Evolutionary conservation across 257 asterid species (phyloP), one percentile per base, ranked within the genome.

Genomic region (Nemophila menziesii): DNA sequence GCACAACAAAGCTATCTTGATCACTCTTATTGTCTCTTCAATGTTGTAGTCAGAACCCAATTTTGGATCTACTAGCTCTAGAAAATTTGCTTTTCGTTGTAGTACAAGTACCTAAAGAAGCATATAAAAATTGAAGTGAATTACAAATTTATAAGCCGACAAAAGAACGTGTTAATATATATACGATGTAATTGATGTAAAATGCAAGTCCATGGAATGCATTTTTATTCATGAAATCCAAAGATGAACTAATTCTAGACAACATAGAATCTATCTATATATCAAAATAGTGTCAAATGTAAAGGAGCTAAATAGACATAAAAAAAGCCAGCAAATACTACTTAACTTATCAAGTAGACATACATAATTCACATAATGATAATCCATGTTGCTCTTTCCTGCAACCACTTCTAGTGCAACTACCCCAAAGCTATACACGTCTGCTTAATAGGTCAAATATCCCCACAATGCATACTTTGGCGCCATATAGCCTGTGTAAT

Each of bases 381-480:
- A 71, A 33, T 73, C 63, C 75, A 72, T 67, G 55, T 66, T 80
- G 65, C 58, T 74, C 60, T 57, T 80, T 41, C 89, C 85, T 21
- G 85, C 67, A 43, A 71, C 71, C 2, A 77, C 54, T 60, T 77
- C 84, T 23, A 77, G 56, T 5, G 71, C 71, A 51, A 80, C 77
- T 2, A 72, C 60, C 4, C 92, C 92, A 39, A 79, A 77, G 54
- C 84, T 73, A 45, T 77, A 77, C 22, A 80, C 83, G 19, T 80
- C 84, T 7, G 69, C 87, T 66, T 77, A 77, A 44, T 64, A 49
- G 11, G 93, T 80, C 22, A 77, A 56, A 61, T 73, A 67, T 46
- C 93, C 93, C 83, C 86, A 73, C 10, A 80, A 33, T 12, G 82
- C 92, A 53, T 75, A 75, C 58, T 79, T 81, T 3, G 81, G 81